phyloP scores from a whole-genome alignment of 305 asterid genomes.

The Fraxinus platypoda region DNA sequence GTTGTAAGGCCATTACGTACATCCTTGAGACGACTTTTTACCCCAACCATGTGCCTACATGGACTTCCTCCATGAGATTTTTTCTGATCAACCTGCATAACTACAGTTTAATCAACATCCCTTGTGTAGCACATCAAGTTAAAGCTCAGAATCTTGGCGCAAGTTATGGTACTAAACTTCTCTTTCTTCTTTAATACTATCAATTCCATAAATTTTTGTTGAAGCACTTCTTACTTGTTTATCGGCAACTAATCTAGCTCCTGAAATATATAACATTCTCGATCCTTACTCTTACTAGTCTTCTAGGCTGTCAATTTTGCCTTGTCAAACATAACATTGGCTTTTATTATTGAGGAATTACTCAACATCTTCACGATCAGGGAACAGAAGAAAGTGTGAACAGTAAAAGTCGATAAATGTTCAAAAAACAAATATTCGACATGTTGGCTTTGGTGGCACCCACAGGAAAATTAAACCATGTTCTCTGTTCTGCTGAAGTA shows the following conservation, averaged over 20 bases:
- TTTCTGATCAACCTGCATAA: conserved; percentile 61
- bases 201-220: background rate
- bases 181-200: background rate
- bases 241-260: background rate
- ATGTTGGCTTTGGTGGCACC: conserved; percentile 54
- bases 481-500: conserved; percentile 36
- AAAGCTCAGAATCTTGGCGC: conserved; percentile 17
- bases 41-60: conserved; percentile 29
- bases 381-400: conserved; percentile 25
- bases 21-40: conserved; percentile 58
- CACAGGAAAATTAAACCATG: conserved; percentile 49
- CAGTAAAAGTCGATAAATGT: conserved; percentile 19
- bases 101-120: background rate
- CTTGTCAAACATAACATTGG: background rate
- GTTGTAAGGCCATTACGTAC: conserved; percentile 61
- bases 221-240: background rate
- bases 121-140: background rate
- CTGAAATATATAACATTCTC: background rate
- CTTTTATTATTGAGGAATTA: background rate
- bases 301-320: background rate
- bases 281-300: background rate
- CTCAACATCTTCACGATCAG: conserved; percentile 12
- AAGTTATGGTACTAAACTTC: background rate
- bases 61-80: conserved; percentile 41
- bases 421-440: conserved; percentile 39